Conservation (phyloP, 1,284 basidiomycete species). For the Agaricales sp. region DNA sequence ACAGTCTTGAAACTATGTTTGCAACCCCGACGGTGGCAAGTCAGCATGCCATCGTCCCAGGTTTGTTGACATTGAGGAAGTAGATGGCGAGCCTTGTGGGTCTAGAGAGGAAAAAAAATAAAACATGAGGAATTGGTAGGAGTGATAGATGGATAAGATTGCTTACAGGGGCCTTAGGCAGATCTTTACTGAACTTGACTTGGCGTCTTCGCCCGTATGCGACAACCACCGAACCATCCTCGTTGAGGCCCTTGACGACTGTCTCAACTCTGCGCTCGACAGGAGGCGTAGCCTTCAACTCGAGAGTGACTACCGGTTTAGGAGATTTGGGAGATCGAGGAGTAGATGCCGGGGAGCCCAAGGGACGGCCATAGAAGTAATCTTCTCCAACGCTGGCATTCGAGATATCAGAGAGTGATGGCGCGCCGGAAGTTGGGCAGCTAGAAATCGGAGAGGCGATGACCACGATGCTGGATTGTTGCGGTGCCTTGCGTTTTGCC, state of each 20-base stretch:
- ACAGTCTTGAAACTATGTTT: not conserved
- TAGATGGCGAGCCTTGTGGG: not conserved
- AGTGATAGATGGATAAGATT: not conserved
- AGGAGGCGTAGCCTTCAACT: not conserved
- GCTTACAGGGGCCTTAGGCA: not conserved
- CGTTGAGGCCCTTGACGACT: not conserved
- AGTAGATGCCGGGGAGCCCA: too few species aligned
- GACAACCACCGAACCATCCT: not conserved
- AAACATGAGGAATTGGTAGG: not conserved
- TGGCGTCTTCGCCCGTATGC: too few species aligned
- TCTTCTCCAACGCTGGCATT: too few species aligned
- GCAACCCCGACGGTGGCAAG: not conserved
- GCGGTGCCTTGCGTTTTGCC: too few species aligned
- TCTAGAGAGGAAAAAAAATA: not conserved
- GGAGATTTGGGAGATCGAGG: too few species aligned
- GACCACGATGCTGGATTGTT: too few species aligned
- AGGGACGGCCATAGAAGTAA: too few species aligned
- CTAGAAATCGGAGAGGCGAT: too few species aligned
- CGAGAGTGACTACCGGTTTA: too few species aligned
- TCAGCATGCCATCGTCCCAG: not conserved
- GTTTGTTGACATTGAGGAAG: not conserved
- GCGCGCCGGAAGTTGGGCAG: too few species aligned
- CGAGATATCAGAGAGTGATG: not conserved
- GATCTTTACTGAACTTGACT: too few species aligned
- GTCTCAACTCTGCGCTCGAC: not conserved